Base-by-base conservation (phyloP, 306 rosid genomes). In the Cicer chorassanicum region DNA sequence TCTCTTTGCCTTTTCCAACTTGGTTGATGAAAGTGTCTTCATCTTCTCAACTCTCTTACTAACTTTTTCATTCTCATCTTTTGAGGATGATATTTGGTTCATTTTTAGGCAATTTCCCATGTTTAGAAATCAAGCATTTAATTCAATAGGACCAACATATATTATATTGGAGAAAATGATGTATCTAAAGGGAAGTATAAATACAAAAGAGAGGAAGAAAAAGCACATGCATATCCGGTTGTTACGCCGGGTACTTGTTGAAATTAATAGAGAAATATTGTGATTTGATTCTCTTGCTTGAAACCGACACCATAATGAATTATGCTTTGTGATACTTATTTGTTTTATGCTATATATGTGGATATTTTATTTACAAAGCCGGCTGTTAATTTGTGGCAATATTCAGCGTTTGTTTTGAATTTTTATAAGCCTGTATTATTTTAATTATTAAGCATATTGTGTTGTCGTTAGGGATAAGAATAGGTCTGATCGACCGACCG, bases 21-120 rank as follows among this genome's bases (percentile, higher is more conserved):
- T 51, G 16, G 60, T 18, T 9, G 29, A 8, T 15, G 57, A 40
- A n/a, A 18, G 29, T 65, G 53, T 8, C 49, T 65, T 44, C 9
- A 59, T 69, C 44, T 79, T 15, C 60, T 80, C 56, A 83, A 61
- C 82, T 81, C 64, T 40, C 67, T 62, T 43, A 1, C 41, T 43
- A 1, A 45, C 55, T 9, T 77, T 68, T n/a, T 73, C 82, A 50
- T 75, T 18, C 29, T 86, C 85, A 34, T 76, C 79, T 51, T 86
- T 84, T 54, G 87, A 73, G 64, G 89, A 79, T 67, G 82, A 78
- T 29, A 84, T 69, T 79, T 70, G 78, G 18, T 71, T 85, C 48
- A 53, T 83, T 75, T 38, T 78, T 67, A 91, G 43, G 71, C 97
- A 93, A n/a, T 80, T 93, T 46, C 98, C 92, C 97, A 93, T 89